Base-by-base conservation (phyloP, 139 green algal genomes). In the Haematococcus sp. region DNA sequence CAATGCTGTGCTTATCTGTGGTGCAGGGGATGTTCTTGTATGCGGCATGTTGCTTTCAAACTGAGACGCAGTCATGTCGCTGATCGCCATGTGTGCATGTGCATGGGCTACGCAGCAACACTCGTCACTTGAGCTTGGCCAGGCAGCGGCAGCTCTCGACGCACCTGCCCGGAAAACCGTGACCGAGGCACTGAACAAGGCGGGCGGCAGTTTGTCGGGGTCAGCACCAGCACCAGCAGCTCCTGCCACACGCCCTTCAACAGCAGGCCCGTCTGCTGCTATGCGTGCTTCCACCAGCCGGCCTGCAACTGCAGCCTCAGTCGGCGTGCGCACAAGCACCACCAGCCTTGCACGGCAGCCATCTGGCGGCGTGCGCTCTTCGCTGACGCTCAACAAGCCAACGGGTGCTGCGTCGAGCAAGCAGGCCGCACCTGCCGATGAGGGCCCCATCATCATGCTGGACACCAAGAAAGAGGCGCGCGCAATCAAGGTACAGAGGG, bases 391-490 rank as follows among this genome's bases (percentile, higher is more conserved):
- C 32, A 68, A 51, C 61, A 68, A 68, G 61, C 40, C 9, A n/a
- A n/a, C n/a, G 32, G 56, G 7, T 33, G 56, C 9, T 2, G 25
- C 34, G 17, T 11, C 22, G 9, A 13, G 31, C 32, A 58, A 20
- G 23, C 34, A 27, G 27, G 66, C 30, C 30, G 66, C 33, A 2
- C 46, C 58, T 11, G 54, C 30, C 0, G 76, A 76, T 23, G 79
- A 75, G 9, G 81, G 61, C 3, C 74, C 81, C 3, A 68, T 91
- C 16, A 67, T 94, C 4, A 35, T 70, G 31, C 46, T 85, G 28
- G 88, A 89, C 73, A 81, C 63, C 22, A 85, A 85, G 59, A 94
- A 94, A 80, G 87, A 90, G 20, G 90, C 92, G 20, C 80, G 91
- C 2, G 81, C 81, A 16, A 44, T 31, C 23, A 83, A 83, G 72